These are phyloP conservation scores for Fremontodendron californicum DNA, from an alignment of 345 rosid genomes.

Conservation along the genomic window DNA sequence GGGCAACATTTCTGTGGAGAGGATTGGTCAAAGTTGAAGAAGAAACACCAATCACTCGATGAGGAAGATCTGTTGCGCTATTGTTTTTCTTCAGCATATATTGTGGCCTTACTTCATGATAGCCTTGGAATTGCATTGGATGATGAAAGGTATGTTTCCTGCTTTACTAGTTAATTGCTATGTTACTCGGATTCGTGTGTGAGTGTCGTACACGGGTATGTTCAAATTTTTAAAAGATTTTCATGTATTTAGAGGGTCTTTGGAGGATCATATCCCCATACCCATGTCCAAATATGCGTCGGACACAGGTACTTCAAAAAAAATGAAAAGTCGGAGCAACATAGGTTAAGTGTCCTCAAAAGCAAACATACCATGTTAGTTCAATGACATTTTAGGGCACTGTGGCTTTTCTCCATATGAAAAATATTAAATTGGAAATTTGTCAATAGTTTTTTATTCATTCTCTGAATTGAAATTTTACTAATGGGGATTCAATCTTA, in stretches of 20 bases:
- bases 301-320: too few species aligned
- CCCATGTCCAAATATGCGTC: too few species aligned
- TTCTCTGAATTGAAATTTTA: slow-evolving; percentile 1
- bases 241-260: too few species aligned
- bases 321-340: too few species aligned
- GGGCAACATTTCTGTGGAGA: slow-evolving; percentile 76
- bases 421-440: neutral
- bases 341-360: neutral
- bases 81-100: slow-evolving; percentile 93
- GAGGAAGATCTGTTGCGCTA: slow-evolving; percentile 63
- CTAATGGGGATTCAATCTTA: neutral
- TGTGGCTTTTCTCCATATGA: neutral
- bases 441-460: neutral
- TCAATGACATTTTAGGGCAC: neutral
- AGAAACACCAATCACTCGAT: slow-evolving; percentile 45
- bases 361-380: neutral
- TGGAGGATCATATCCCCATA: too few species aligned
- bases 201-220: too few species aligned
- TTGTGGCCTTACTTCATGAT: slow-evolving; percentile 85
- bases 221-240: too few species aligned
- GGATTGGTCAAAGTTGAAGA: slow-evolving; percentile 71
- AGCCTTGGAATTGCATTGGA: slow-evolving; percentile 58
- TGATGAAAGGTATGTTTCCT: slow-evolving; percentile 36
- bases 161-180: neutral
- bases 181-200: too few species aligned